Evolutionary conservation across 2,329 filamentous ascomycete genomes (phyloP).

Genomic region (Penicillium sp.): DNA sequence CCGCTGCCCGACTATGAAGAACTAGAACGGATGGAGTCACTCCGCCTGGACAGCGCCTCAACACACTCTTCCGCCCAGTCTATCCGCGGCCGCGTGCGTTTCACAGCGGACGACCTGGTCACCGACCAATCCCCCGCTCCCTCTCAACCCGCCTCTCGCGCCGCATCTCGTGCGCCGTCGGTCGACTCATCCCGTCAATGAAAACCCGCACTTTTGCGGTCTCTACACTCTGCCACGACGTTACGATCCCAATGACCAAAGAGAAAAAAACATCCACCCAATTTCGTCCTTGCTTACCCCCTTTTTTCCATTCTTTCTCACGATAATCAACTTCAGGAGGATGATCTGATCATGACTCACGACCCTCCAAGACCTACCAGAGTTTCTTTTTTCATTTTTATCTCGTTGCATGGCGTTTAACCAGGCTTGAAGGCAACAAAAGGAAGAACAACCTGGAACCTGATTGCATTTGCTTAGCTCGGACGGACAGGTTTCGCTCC

Average conservation of each 20-base stretch:
- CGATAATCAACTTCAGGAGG: conserved; percentile 9
- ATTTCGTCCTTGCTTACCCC: conserved; percentile 3
- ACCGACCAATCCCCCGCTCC: conserved; percentile 18
- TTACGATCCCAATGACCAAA: conserved; percentile 20
- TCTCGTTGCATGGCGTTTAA: conserved; percentile 5
- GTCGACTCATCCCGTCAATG: conserved; percentile 19
- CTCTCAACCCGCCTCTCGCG: conserved; percentile 19
- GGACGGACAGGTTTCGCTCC: conserved; percentile 14
- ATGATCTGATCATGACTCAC: conserved; percentile 4
- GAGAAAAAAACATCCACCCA: conserved; percentile 11
- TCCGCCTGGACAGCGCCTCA: conserved; percentile 34
- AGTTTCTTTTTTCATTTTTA: conserved; percentile 4
- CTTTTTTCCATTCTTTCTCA: conserved; percentile 7
- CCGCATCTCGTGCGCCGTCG: conserved; percentile 19
- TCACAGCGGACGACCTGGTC: conserved; percentile 36
- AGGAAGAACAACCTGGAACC: conserved; percentile 4
- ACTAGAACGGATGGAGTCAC: conserved; percentile 45
- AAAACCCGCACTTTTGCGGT: background rate
- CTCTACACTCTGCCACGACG: conserved; percentile 10
- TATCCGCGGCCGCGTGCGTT: conserved; percentile 26
- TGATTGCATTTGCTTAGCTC: conserved; percentile 12
- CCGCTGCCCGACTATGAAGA: conserved; percentile 46
- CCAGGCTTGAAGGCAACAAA: background rate
- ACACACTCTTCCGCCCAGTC: conserved; percentile 29
- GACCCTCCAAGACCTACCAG: conserved; percentile 3